Base-by-base conservation (phyloP, 768 basidiomycete genomes). In the Sutorius australiensis region DNA sequence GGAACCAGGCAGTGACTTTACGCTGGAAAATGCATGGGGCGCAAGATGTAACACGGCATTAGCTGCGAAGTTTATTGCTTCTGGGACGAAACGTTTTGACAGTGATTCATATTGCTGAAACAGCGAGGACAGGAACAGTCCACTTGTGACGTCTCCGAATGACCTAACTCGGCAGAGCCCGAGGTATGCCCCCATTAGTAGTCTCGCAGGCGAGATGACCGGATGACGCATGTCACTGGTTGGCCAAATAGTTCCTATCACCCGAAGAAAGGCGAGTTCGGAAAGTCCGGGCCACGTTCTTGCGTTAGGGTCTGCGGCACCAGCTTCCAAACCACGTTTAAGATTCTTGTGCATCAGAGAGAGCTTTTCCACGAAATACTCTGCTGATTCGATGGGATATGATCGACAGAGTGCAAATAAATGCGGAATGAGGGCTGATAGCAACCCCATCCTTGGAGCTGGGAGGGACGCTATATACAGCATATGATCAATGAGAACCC, bases 301-400 rank as follows among this genome's bases (percentile, higher is more conserved):
- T 3, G 91, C 77, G 9, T 80, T 75, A 0, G 67, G 67, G 24
- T 79, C 72, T 13, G 81, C 72, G 0, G 89, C 74, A 1, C 90
- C 92, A 7, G 77, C 77, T 3, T 86, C 80, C 16, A 99, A 73
- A 8, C 94, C 95, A 9, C 84, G 84, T 46, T 82, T 82, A 49
- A 98, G 80, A 67, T 98, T 97, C 75, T 93, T 94, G 69, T 98
- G 86, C 92, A 98, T 97, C 6, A 97, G 71, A 10, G 77, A 72
- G 40, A 98, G 77, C 70, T 98, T 98, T 28, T 80, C 74, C 55
- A 89, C 81, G 69, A 95, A 92, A 63, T 83, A 79, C 47, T 82
- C 79, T 0, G 95, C 94, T 8, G 85, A 77, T 42, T 85, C 80
- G 50, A 89, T 80, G 2, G 95, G 92, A 69, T 95, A 95, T 9